A percentile compares a stretch with the other conserved stretches of the same genome.
These are phyloP conservation scores for Cercophora scortea DNA, from an alignment of 495 filamentous ascomycete genomes.

Conservation along the genomic window DNA sequence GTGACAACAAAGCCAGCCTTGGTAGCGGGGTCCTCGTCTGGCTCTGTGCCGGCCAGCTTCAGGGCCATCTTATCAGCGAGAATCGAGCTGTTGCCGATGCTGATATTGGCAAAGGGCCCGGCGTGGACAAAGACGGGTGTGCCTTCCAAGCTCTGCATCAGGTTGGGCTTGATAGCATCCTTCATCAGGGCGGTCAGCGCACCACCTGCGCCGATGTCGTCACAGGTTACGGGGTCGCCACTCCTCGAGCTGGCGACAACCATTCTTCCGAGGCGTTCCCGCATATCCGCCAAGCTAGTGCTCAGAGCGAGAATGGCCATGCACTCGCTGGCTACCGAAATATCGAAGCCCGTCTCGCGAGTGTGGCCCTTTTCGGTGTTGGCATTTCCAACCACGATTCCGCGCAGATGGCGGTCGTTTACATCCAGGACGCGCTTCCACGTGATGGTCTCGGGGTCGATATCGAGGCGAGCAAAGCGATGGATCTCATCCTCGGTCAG, in stretches of 20 bases:
- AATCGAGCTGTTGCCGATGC: slow-evolving; percentile 90
- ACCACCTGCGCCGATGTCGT: slow-evolving; percentile 88
- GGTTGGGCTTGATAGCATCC: slow-evolving; percentile 96
- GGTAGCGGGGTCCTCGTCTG: slow-evolving; percentile 76
- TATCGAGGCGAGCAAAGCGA: slow-evolving; percentile 86
- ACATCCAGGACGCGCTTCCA: slow-evolving; percentile 96
- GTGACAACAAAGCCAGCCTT: slow-evolving; percentile 95
- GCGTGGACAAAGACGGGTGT: slow-evolving; percentile 97
- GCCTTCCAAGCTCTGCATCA: slow-evolving; percentile 97
- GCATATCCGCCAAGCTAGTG: slow-evolving; percentile 80
- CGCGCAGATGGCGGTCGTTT: slow-evolving; percentile 88
- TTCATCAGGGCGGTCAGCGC: slow-evolving; percentile 92
- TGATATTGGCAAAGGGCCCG: slow-evolving; percentile 96
- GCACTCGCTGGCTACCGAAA: slow-evolving; percentile 93
- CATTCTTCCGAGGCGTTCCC: slow-evolving; percentile 90
- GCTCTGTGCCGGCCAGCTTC: slow-evolving; percentile 91
- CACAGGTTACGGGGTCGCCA: slow-evolving; percentile 90
- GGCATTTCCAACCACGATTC: slow-evolving; percentile 79
- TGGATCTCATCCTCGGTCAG: slow-evolving; percentile 82
- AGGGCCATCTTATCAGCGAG: slow-evolving; percentile 91
- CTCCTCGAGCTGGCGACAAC: slow-evolving; percentile 81
- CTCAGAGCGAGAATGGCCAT: slow-evolving; percentile 97
- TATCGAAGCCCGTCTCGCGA: slow-evolving; percentile 88
- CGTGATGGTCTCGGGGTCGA: slow-evolving; percentile 93
- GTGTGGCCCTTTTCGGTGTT: slow-evolving; percentile 81